Evolutionary conservation across 2,329 filamentous ascomycete species (phyloP).

Genomic region (Alternaria brassicae): DNA sequence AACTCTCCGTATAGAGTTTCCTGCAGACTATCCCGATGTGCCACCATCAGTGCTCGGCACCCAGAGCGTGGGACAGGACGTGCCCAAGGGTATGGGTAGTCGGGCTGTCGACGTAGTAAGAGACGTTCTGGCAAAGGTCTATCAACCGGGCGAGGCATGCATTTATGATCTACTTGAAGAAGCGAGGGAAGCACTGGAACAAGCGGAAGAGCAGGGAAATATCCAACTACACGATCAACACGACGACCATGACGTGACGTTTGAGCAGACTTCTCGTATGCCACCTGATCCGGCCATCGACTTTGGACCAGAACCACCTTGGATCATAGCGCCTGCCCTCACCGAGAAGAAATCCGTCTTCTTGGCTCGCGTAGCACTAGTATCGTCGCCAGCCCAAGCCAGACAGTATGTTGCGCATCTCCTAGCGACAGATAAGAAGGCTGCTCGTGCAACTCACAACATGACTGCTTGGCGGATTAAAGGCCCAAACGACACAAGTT

Average conservation of each 20-base stretch:
- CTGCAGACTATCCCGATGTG: slow-evolving; percentile 73
- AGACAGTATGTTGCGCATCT: slow-evolving; percentile 75
- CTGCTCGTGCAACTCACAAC: slow-evolving; percentile 89
- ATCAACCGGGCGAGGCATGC: slow-evolving; percentile 77
- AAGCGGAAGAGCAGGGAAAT: slow-evolving; percentile 50
- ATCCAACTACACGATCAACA: slow-evolving; percentile 35
- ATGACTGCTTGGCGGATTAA: slow-evolving; percentile 93
- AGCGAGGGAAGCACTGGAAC: slow-evolving; percentile 58
- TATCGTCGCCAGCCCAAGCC: slow-evolving; percentile 74
- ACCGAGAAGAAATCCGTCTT: slow-evolving; percentile 89
- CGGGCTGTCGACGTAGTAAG: slow-evolving; percentile 73
- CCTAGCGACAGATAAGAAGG: slow-evolving; percentile 80
- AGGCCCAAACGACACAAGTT: slow-evolving; percentile 62
- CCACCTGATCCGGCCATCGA: slow-evolving; percentile 23
- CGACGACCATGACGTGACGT: slow-evolving; percentile 14
- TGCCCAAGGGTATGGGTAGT: slow-evolving; percentile 74
- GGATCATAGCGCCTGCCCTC: slow-evolving; percentile 76
- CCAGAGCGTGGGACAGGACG: slow-evolving; percentile 74
- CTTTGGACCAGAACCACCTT: slow-evolving; percentile 61
- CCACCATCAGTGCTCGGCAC: slow-evolving; percentile 78
- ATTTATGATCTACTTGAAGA: slow-evolving; percentile 89
- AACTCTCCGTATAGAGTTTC: slow-evolving; percentile 69
- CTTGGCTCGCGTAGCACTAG: slow-evolving; percentile 75
- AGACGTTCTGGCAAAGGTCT: slow-evolving; percentile 71
- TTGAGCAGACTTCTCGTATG: slow-evolving; percentile 1